Conservation (phyloP, 2,329 filamentous ascomycete species). For the Neofusicoccum parvum region DNA sequence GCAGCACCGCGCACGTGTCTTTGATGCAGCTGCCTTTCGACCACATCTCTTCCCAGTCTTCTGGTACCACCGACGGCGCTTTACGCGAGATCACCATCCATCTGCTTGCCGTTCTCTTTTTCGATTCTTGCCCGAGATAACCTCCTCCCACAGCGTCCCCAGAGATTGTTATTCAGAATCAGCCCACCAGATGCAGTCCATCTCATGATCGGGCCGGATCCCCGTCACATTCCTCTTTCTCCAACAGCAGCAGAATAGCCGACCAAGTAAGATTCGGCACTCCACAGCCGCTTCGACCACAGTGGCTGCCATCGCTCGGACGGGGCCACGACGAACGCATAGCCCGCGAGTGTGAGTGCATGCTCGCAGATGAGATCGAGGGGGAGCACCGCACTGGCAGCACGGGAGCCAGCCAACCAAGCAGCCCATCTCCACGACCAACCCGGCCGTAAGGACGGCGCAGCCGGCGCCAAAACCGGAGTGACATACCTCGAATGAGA, state of each 20-base stretch:
- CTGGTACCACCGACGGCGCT: not conserved
- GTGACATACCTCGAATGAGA: conserved; percentile 5
- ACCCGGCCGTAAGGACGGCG: not conserved
- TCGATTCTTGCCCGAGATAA: not conserved
- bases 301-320: not conserved
- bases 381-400: not conserved
- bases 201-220: not conserved
- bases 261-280: not conserved
- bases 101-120: conserved; percentile 2
- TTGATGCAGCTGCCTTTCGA: not conserved
- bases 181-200: conserved; percentile 4
- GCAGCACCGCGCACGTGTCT: not conserved
- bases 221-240: not conserved
- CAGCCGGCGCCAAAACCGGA: not conserved
- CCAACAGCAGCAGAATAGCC: not conserved
- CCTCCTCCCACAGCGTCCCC: not conserved
- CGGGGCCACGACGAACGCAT: not conserved
- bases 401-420: not conserved
- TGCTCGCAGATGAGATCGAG: not conserved
- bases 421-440: not conserved
- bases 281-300: not conserved
- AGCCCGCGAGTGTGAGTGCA: not conserved
- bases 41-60: not conserved
- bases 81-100: conserved; percentile 9
- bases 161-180: not conserved